Conservation (phyloP, 345 rosid species). For the Toxicodendron radicans region DNA sequence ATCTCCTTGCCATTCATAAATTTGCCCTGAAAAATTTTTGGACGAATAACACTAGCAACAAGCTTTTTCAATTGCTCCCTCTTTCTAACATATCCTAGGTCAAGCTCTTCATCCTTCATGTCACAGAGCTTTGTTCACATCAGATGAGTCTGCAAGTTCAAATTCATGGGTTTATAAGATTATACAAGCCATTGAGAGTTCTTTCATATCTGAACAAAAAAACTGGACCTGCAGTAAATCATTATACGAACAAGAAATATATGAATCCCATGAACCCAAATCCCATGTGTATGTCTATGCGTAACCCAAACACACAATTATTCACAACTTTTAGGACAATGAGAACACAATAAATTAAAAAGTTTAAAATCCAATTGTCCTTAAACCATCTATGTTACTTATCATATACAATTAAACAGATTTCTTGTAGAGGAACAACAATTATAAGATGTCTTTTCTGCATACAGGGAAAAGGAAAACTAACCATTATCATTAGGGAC, state of each 20-base stretch:
- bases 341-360: not conserved
- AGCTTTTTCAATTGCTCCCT: conserved; percentile 80
- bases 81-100: conserved; percentile 71
- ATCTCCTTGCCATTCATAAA: conserved; percentile 85
- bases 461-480: conserved; percentile 28
- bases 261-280: conserved; percentile 11
- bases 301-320: not conserved
- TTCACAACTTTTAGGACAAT: not conserved
- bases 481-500: conserved; percentile 81
- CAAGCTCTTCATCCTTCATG: conserved; percentile 89
- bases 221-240: conserved; percentile 1
- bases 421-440: not conserved
- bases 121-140: conserved; percentile 97
- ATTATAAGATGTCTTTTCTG: conserved; percentile 9
- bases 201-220: not conserved
- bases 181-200: conserved; percentile 23
- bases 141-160: conserved; percentile 73
- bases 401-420: not conserved
- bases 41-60: conserved; percentile 73
- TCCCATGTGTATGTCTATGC: not conserved
- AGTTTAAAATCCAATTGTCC: not conserved
- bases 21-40: conserved; percentile 95
- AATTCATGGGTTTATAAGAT: conserved; percentile 30
- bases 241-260: conserved; percentile 6
- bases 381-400: not conserved